These are phyloP conservation scores for Colletotrichum cordylinicola DNA, from an alignment of 2,329 filamentous ascomycete species.

Conservation along the genomic window DNA sequence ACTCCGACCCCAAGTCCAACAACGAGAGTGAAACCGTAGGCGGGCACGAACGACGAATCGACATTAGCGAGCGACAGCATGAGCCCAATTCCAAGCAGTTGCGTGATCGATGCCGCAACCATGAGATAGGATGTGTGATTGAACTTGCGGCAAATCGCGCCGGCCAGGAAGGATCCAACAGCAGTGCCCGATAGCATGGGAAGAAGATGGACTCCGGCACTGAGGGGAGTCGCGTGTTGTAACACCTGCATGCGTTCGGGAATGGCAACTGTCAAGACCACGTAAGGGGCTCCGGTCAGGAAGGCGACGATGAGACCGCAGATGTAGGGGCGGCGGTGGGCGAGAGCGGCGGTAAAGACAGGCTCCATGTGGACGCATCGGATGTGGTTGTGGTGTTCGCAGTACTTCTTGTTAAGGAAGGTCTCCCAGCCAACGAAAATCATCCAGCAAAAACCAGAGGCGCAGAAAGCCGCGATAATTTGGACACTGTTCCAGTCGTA, in stretches of 20 bases:
- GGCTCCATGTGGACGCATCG: conserved; percentile 47
- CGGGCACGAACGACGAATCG: conserved; percentile 38
- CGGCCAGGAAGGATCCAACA: conserved; percentile 60
- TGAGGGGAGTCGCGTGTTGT: conserved; percentile 56
- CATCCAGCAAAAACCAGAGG: conserved; percentile 53
- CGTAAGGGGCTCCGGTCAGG: conserved; percentile 62
- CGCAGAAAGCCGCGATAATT: conserved; percentile 54
- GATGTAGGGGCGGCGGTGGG: conserved; percentile 54
- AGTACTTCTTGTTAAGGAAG: conserved; percentile 30
- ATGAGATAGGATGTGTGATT: conserved; percentile 61
- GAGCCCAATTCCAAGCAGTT: conserved; percentile 57
- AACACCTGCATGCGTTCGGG: conserved; percentile 68
- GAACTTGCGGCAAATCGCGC: conserved; percentile 55
- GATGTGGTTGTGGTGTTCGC: not conserved
- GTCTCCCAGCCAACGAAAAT: conserved; percentile 57
- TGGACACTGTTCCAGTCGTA: conserved; percentile 57
- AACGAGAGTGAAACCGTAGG: conserved; percentile 61
- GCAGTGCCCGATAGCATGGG: conserved; percentile 64
- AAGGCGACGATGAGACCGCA: conserved; percentile 58
- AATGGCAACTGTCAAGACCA: conserved; percentile 62
- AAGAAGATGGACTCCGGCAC: conserved; percentile 62
- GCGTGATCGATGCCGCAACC: conserved; percentile 53
- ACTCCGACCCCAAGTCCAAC: conserved; percentile 66
- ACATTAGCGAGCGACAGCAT: conserved; percentile 48
- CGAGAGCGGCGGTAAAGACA: conserved; percentile 59